A percentile compares a stretch with the other conserved stretches of the same genome.
Evolutionary conservation across 208 protist genomes (phyloP).

Genomic region (Leishmania martiniquensis): DNA sequence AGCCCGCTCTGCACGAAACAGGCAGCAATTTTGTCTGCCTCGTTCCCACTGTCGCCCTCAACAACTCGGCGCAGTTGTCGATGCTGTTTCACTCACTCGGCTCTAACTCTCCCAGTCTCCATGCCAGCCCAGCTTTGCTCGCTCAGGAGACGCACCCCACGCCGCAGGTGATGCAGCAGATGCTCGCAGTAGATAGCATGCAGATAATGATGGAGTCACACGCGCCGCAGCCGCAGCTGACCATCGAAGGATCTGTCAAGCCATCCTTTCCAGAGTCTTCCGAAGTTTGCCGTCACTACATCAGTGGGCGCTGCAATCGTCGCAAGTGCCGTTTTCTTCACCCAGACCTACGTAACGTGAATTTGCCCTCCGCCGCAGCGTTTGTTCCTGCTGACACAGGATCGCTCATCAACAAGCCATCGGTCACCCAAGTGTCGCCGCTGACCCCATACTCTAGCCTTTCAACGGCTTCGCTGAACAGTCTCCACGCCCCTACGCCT

Average conservation of each 20-base stretch:
- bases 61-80: constrained; percentile 6
- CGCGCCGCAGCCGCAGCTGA: background rate
- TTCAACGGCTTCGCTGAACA: constrained; percentile 13
- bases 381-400: background rate
- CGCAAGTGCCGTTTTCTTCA: constrained; percentile 74
- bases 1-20: constrained; percentile 4
- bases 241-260: constrained; percentile 11
- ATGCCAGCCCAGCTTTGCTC: background rate
- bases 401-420: background rate
- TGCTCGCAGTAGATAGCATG: background rate
- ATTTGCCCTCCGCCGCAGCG: background rate
- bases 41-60: background rate
- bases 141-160: constrained; percentile 4
- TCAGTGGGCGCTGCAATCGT: constrained; percentile 68
- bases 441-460: constrained; percentile 1
- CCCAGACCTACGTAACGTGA: constrained; percentile 16
- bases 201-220: background rate
- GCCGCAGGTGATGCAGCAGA: constrained; percentile 9
- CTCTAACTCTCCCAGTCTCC: constrained; percentile 6
- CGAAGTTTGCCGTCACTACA: constrained; percentile 56
- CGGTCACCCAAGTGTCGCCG: background rate
- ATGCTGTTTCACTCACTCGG: constrained; percentile 17
- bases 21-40: constrained; percentile 21
- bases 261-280: constrained; percentile 5
- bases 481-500: background rate